Evolutionary conservation across 108 stramenopile species (phyloP).

Genomic region (Nitzschia putrida): DNA sequence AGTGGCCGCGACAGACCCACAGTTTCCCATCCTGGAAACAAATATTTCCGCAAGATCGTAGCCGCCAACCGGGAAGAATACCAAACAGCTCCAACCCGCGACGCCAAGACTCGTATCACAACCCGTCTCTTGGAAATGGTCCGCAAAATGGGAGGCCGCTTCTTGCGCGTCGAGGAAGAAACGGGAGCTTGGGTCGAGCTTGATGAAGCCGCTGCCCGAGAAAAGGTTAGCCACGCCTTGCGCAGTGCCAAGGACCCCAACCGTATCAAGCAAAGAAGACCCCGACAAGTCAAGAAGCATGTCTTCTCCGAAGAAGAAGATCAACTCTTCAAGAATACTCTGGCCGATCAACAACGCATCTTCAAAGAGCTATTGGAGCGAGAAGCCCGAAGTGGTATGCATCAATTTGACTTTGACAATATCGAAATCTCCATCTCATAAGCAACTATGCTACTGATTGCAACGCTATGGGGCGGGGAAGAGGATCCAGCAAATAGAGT

Average conservation of each 20-base stretch:
- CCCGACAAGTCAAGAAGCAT: conserved; percentile 19
- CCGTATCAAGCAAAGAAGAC: conserved; percentile 19
- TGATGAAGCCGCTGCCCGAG: conserved; percentile 31
- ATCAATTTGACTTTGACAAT: conserved; percentile 4
- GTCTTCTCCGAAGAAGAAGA: conserved; percentile 29
- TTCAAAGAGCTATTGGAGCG: conserved; percentile 12
- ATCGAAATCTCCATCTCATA: not conserved
- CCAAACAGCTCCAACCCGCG: conserved; percentile 16
- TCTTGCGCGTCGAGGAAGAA: conserved; percentile 27
- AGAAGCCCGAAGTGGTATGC: conserved; percentile 6
- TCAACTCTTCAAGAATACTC: conserved; percentile 6
- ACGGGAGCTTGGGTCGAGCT: conserved; percentile 27
- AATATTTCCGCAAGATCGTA: conserved; percentile 25
- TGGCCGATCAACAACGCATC: conserved; percentile 23
- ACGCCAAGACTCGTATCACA: conserved; percentile 26
- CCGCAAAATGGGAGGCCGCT: conserved; percentile 12
- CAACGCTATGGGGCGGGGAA: not conserved
- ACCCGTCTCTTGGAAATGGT: conserved; percentile 10
- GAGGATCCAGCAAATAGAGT: not conserved
- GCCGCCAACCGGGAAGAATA: conserved; percentile 18
- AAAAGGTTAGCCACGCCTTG: conserved; percentile 44
- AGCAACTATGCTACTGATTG: not conserved
- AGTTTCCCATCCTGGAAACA: conserved; percentile 32
- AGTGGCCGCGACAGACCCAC: conserved; percentile 29
- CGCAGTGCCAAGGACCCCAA: conserved; percentile 41